These are phyloP conservation scores for Coprinopsis cinerea DNA, from an alignment of 768 basidiomycete species.

Conservation along the genomic window DNA sequence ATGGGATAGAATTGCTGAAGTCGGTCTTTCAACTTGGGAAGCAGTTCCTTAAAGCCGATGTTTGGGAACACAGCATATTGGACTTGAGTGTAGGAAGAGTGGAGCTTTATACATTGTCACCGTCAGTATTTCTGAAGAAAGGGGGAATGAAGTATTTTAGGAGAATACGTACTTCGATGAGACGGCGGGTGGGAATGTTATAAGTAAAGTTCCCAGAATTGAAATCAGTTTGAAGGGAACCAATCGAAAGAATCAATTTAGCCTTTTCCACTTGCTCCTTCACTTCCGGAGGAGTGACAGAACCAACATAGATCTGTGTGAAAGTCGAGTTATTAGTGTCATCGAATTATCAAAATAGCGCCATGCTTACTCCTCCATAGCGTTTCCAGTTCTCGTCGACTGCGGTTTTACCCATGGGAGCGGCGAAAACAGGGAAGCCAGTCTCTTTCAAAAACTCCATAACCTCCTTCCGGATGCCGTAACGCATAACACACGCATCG, in stretches of 20 bases:
- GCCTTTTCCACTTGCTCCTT: slow-evolving; percentile 70
- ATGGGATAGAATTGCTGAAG: slow-evolving; percentile 34
- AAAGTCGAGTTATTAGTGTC: slow-evolving; percentile 3
- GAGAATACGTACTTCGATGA: slow-evolving; percentile 49
- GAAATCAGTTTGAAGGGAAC: slow-evolving; percentile 69
- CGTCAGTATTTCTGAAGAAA: too few relatives aligned
- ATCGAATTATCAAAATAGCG: background rate
- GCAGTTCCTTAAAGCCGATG: slow-evolving; percentile 72
- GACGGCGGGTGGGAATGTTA: slow-evolving; percentile 49
- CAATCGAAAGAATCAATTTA: slow-evolving; percentile 71
- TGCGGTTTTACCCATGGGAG: slow-evolving; percentile 79
- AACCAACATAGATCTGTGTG: slow-evolving; percentile 68
- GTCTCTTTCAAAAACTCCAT: slow-evolving; percentile 59
- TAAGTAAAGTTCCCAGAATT: slow-evolving; percentile 88
- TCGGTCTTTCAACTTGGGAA: slow-evolving; percentile 62
- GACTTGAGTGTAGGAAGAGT: slow-evolving; percentile 66
- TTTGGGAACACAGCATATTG: slow-evolving; percentile 57
- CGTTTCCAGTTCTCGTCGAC: slow-evolving; percentile 65
- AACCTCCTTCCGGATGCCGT: slow-evolving; percentile 57
- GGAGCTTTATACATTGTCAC: slow-evolving; percentile 41
- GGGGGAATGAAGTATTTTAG: too few relatives aligned
- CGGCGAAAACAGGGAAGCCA: slow-evolving; percentile 64
- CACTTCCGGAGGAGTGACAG: slow-evolving; percentile 57
- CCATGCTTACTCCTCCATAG: slow-evolving; percentile 68
- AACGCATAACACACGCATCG: slow-evolving; percentile 77